Evolutionary conservation across 1,284 basidiomycete species (phyloP), one percentile per base, ranked within the genome.

Genomic region (Phaffia rhodozyma): DNA sequence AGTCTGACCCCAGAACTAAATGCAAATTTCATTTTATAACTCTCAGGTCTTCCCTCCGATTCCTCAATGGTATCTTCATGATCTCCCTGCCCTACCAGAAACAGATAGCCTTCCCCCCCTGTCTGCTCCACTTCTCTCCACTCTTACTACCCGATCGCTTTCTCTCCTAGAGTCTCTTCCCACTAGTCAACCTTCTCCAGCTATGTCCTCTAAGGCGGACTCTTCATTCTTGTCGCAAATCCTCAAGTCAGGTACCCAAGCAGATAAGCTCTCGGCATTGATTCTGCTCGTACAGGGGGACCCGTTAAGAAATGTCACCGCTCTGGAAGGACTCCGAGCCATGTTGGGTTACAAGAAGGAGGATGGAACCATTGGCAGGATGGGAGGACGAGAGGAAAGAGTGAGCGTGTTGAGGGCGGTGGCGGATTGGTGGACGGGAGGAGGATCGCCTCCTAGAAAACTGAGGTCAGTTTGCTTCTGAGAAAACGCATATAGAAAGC

Each of bases 381-480:
- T 66, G 60, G 76, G 76, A 11, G 89, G 88, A 0, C 81, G 94
- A 38, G 92, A 94, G 61, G 92, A 97, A 77, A 85, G 89, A 67
- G 75, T 96, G 63, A 91, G 93, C 67, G 91, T 93, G 0, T 77
- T 94, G 58, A 80, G 93, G 51, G 93, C 91, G 61, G 80, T 98
- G 60, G 86, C 90, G 34, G 94, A 98, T 81, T 97, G 94, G 94
- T 94, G 93, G 87, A 84, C 87, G 38, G 91, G 90, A 23, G 91
- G 91, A 29, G 90, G 91, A 29, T 86, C 84, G 18, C 86, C 83
- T 27, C 82, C 81, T 71, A 79, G 84, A 66, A 97, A 97, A 73
- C 81, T 98, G 48, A 86, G 82, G 84, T 94, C 72, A 68, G 83
- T 77, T 3, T 11, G 25, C 18, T 5, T 54, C 25, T 59, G 9